These are phyloP conservation scores for Rosellinia necatrix DNA, from an alignment of 2,329 filamentous ascomycete genomes.

Conservation along the genomic window DNA sequence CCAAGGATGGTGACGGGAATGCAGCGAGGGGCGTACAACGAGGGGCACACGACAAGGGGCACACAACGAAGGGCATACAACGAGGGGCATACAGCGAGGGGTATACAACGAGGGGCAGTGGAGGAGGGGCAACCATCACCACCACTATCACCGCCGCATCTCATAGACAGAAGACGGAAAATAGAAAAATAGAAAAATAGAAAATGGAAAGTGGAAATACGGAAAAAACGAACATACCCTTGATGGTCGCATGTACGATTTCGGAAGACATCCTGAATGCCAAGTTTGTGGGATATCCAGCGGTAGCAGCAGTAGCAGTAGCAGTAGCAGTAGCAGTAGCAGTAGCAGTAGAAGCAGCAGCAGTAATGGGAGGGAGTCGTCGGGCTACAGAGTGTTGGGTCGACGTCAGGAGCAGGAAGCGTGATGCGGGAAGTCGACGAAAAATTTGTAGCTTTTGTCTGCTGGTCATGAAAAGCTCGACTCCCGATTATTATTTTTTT, in stretches of 20 bases:
- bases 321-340: not conserved
- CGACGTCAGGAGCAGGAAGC: not conserved
- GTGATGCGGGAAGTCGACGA: constrained; percentile 2
- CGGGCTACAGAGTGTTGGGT: not conserved
- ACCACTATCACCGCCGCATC: not conserved
- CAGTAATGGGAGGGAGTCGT: not conserved
- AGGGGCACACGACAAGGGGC: not conserved
- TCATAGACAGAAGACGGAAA: not conserved
- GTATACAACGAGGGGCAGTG: constrained; percentile 8
- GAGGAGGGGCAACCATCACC: not conserved
- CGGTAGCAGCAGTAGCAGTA: constrained; percentile 2
- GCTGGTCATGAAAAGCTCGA: constrained; percentile 28
- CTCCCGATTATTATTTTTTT: too few relatives aligned
- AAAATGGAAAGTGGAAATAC: too few relatives aligned
- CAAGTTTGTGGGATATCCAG: not conserved
- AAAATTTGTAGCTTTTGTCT: constrained; percentile 12
- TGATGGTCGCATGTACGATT: constrained; percentile 61
- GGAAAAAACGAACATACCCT: constrained; percentile 62
- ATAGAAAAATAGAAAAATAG: too few relatives aligned
- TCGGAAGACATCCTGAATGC: constrained; percentile 52
- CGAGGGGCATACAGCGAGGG: not conserved
- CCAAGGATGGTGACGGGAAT: too few relatives aligned
- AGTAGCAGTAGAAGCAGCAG: not conserved
- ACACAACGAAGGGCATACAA: not conserved
- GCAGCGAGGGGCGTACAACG: too few relatives aligned